Conservation (phyloP, 2,329 filamentous ascomycete species). For the Epichloe sp. region DNA sequence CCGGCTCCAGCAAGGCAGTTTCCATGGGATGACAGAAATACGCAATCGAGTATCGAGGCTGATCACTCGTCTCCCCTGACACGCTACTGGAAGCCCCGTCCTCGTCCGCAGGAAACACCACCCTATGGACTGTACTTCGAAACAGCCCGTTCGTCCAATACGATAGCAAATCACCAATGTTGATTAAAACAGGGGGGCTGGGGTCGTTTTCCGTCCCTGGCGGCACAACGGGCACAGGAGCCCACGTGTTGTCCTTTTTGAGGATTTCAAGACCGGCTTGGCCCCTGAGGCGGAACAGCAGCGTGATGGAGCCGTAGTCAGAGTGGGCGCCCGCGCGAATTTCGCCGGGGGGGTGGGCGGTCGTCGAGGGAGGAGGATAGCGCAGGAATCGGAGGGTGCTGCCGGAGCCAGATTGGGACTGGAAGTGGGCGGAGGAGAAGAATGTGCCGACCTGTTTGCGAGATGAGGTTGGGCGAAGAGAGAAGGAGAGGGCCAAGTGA, state of each 20-base stretch:
- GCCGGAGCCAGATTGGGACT: conserved; percentile 32
- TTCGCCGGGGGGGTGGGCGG: conserved; percentile 37
- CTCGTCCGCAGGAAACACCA: conserved; percentile 47
- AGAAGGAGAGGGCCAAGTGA: conserved; percentile 1
- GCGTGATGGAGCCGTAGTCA: conserved; percentile 62
- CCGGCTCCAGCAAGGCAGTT: conserved; percentile 36
- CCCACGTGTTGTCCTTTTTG: conserved; percentile 44
- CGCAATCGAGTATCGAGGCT: conserved; percentile 50
- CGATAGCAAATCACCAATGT: conserved; percentile 56
- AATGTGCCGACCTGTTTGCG: conserved; percentile 31
- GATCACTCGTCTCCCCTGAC: conserved; percentile 32
- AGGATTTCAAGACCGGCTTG: conserved; percentile 81
- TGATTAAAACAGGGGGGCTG: conserved; percentile 68
- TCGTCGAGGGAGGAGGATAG: conserved; percentile 45
- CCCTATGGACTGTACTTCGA: conserved; percentile 78
- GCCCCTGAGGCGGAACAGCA: conserved; percentile 75
- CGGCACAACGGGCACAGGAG: conserved; percentile 54
- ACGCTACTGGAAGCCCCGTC: conserved; percentile 12
- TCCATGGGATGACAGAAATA: conserved; percentile 56
- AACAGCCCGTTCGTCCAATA: conserved; percentile 89
- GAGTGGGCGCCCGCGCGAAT: conserved; percentile 85
- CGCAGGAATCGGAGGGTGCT: conserved; percentile 58
- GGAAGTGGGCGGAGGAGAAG: conserved; percentile 39
- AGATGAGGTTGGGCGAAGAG: background rate
- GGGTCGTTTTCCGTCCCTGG: conserved; percentile 43